A percentile compares a stretch with the other conserved stretches of the same genome.
These are phyloP conservation scores for Dipodascus albidus DNA, from an alignment of 805 yeast genomes.

Conservation along the genomic window DNA sequence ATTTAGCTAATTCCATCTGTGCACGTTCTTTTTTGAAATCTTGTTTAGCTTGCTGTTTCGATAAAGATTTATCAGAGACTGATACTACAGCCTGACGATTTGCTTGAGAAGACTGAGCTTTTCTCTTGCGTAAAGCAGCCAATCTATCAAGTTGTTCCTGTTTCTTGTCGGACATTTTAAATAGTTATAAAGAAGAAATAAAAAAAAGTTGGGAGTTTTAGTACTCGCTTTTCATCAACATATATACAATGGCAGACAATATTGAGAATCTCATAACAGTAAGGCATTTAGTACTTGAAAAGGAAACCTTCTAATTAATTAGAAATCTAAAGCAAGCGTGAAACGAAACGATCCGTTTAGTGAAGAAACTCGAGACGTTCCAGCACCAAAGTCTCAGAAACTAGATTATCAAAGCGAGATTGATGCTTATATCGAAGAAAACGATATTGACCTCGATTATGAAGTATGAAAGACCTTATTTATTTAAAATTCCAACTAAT, in stretches of 20 bases:
- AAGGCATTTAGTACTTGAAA: background rate
- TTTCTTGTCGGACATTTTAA: background rate
- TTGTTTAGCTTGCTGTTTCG: constrained; percentile 19
- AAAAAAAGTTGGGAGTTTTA: constrained; percentile 1
- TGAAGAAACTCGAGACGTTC: background rate
- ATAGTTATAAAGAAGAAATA: background rate
- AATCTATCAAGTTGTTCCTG: background rate
- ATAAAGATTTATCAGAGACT: constrained; percentile 1
- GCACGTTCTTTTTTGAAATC: constrained; percentile 28
- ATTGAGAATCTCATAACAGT: background rate
- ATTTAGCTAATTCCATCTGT: constrained; percentile 28
- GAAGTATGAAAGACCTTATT: background rate
- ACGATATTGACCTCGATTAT: background rate
- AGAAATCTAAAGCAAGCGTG: constrained; percentile 2
- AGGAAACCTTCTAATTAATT: background rate
- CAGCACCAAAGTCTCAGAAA: background rate
- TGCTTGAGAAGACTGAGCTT: background rate
- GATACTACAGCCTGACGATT: background rate
- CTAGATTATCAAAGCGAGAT: background rate
- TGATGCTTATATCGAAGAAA: background rate
- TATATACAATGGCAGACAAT: background rate
- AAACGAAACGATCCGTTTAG: background rate
- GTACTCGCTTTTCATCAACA: background rate
- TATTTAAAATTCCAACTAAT: background rate
- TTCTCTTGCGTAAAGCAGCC: background rate